Evolutionary conservation across 495 filamentous ascomycete genomes (phyloP).

Genomic region (Halenospora varia): DNA sequence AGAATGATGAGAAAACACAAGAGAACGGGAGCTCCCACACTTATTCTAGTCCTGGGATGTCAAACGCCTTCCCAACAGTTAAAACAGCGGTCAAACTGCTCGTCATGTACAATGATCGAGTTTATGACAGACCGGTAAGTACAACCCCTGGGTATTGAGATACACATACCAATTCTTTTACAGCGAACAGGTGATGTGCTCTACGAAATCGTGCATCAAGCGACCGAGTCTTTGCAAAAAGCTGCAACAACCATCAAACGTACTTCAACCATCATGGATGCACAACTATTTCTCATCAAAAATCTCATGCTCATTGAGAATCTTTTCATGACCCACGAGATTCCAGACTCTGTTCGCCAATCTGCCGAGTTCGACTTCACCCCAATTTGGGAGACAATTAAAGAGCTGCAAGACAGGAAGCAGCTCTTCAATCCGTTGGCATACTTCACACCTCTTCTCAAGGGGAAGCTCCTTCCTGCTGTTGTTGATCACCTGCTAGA

Average conservation of each 20-base stretch:
- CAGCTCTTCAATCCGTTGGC: constrained; percentile 65
- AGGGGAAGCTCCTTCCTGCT: constrained; percentile 54
- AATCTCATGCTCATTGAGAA: constrained; percentile 89
- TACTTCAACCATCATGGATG: constrained; percentile 53
- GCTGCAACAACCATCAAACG: constrained; percentile 43
- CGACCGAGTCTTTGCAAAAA: constrained; percentile 44
- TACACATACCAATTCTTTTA: constrained; percentile 3
- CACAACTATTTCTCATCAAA: constrained; percentile 78
- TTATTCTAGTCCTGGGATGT: constrained; percentile 3
- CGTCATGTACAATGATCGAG: constrained; percentile 32
- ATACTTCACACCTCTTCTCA: constrained; percentile 51
- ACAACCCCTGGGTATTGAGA: background rate
- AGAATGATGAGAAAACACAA: constrained; percentile 43
- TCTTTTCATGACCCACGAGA: constrained; percentile 88
- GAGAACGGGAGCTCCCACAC: constrained; percentile 35
- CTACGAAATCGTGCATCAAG: constrained; percentile 33
- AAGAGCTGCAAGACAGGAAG: constrained; percentile 64
- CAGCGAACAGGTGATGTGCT: constrained; percentile 47
- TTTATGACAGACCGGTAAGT: constrained; percentile 39
- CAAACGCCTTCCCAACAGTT: constrained; percentile 25
- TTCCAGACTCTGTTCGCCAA: constrained; percentile 70
- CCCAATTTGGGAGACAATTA: constrained; percentile 72
- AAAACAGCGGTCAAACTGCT: constrained; percentile 24
- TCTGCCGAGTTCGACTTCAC: constrained; percentile 69
- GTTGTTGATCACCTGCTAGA: constrained; percentile 66